phyloP scores from a whole-genome alignment of 768 basidiomycete species.

The Tricholomella constricta region DNA sequence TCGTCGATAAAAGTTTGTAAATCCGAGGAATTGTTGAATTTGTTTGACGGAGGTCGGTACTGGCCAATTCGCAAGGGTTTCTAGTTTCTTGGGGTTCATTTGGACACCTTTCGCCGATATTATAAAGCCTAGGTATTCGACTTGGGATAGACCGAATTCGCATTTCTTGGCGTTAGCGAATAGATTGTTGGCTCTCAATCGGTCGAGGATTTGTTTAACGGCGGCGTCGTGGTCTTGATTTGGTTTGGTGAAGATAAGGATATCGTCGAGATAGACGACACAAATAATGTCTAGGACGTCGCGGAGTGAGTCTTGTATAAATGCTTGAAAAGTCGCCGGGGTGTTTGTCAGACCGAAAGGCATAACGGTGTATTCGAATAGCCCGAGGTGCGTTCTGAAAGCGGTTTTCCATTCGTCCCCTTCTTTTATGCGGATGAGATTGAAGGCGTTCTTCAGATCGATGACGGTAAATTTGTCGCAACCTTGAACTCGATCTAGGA shows the following conservation, averaged over 20 bases:
- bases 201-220: constrained; percentile 30
- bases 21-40: constrained; percentile 36
- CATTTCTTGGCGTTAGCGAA: constrained; percentile 41
- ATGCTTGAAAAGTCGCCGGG: constrained; percentile 44
- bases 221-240: constrained; percentile 28
- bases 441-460: constrained; percentile 40
- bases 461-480: constrained; percentile 32
- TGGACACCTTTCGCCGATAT: constrained; percentile 28
- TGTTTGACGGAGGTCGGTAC: constrained; percentile 29
- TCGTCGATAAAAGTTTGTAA: constrained; percentile 28
- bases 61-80: constrained; percentile 36
- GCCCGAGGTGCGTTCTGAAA: constrained; percentile 38
- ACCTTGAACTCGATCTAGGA: constrained; percentile 31
- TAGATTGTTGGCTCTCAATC: constrained; percentile 24
- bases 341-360: constrained; percentile 41
- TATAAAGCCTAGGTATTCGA: constrained; percentile 41
- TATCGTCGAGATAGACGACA: constrained; percentile 46
- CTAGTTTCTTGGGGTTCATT: constrained; percentile 43
- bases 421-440: constrained; percentile 35
- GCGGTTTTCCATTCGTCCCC: constrained; percentile 48
- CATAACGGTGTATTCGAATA: constrained; percentile 40
- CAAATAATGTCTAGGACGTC: constrained; percentile 38
- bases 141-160: constrained; percentile 28
- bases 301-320: constrained; percentile 42
- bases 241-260: constrained; percentile 36